Conservation (phyloP, 2,329 filamentous ascomycete genomes). For the Ophiocordyceps robertsii region DNA sequence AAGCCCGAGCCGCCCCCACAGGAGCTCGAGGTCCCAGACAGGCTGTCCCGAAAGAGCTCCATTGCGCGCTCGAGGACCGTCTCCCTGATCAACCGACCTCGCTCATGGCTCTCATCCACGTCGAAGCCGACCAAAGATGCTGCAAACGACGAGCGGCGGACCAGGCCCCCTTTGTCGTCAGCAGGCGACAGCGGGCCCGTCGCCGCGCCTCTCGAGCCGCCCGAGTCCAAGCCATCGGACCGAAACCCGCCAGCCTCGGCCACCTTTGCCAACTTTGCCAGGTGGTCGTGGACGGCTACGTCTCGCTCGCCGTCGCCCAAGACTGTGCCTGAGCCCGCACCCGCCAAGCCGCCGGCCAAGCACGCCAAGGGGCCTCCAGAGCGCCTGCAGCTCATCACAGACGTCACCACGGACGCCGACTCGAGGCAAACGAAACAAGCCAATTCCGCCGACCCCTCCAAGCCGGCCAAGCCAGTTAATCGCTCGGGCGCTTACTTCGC, state of each 20-base stretch:
- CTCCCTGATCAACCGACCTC: constrained; percentile 33
- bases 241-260: constrained; percentile 24
- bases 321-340: constrained; percentile 13
- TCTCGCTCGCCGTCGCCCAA: constrained; percentile 36
- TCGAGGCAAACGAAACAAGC: constrained; percentile 7
- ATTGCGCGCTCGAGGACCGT: constrained; percentile 24
- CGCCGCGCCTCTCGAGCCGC: constrained; percentile 1
- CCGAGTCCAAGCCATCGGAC: constrained; percentile 10
- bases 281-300: constrained; percentile 35
- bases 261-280: constrained; percentile 36
- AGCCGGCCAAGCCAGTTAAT: constrained; percentile 23
- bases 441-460: constrained; percentile 20
- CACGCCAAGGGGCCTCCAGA: constrained; percentile 12
- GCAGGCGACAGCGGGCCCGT: constrained; percentile 9
- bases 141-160: constrained; percentile 7
- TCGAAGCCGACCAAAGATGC: constrained; percentile 24
- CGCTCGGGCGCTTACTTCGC: constrained; percentile 35
- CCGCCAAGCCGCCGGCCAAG: constrained; percentile 10
- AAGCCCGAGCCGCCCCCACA: constrained; percentile 5
- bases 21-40: not conserved
- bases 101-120: constrained; percentile 35
- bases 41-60: constrained; percentile 5
- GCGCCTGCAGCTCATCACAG: constrained; percentile 14
- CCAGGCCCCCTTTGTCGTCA: constrained; percentile 12
- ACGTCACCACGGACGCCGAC: constrained; percentile 11